phyloP scores from a whole-genome alignment of 306 rosid species.

The Fragaria iinumae region DNA sequence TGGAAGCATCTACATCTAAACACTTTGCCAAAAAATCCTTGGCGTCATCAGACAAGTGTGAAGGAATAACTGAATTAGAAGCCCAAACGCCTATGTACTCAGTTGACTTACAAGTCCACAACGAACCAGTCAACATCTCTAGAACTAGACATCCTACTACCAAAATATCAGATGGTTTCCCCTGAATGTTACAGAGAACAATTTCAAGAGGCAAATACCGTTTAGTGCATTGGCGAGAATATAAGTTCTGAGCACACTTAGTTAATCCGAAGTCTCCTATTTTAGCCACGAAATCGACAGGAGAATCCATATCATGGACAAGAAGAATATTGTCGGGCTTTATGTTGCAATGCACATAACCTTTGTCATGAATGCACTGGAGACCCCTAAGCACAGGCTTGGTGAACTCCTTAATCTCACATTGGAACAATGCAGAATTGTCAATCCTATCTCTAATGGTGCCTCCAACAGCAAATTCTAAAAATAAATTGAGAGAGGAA shows the following conservation, averaged over 20 bases:
- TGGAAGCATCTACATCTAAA: not conserved
- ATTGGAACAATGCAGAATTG: not conserved
- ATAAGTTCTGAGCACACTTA: not conserved
- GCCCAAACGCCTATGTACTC: not conserved
- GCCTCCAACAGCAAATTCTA: not conserved
- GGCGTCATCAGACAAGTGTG: not conserved
- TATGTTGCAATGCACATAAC: not conserved
- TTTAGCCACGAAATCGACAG: not conserved
- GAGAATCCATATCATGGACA: not conserved
- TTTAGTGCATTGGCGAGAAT: not conserved
- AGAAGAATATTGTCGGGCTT: not conserved
- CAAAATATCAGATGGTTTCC: slow-evolving; percentile 11
- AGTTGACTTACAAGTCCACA: not conserved
- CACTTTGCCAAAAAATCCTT: slow-evolving; percentile 11
- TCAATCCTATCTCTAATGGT: not conserved
- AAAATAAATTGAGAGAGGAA: not conserved
- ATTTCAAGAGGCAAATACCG: not conserved
- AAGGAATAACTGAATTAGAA: not conserved
- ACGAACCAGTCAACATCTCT: slow-evolving; percentile 3
- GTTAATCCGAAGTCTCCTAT: slow-evolving; percentile 5
- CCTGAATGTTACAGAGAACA: not conserved
- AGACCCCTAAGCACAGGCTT: not conserved
- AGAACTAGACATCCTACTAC: slow-evolving; percentile 8
- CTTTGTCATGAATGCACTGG: not conserved
- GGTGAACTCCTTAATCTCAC: not conserved